These are phyloP conservation scores for Zygosaccharomyces pseudorouxii DNA, from an alignment of 805 yeast genomes.

Conservation along the genomic window DNA sequence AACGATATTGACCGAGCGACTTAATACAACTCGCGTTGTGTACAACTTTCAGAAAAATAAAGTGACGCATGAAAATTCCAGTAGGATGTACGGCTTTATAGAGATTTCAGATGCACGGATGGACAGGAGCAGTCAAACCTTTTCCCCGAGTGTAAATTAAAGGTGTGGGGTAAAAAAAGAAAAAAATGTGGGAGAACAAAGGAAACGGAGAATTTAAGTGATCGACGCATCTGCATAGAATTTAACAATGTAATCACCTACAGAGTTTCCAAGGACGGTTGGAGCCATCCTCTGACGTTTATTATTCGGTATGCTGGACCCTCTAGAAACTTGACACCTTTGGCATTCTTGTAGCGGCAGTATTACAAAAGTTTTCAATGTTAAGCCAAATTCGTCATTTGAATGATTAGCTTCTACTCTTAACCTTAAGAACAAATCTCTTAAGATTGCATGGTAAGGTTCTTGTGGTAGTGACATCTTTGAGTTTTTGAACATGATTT, in stretches of 20 bases:
- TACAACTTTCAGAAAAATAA: no score
- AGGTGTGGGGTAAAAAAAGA: not conserved
- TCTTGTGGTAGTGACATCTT: conserved; percentile 15
- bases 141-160: no score
- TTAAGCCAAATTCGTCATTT: not conserved
- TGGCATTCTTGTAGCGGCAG: conserved; percentile 16
- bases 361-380: conserved; percentile 11
- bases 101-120: no score
- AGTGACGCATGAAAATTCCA: no score
- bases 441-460: conserved; percentile 22
- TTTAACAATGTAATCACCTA: conserved; percentile 25
- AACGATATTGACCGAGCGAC: no score
- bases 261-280: conserved; percentile 18
- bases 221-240: conserved; percentile 23
- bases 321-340: not conserved
- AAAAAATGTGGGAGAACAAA: not conserved
- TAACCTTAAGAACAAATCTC: conserved; percentile 21
- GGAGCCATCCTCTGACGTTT: conserved; percentile 11
- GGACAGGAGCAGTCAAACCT: no score
- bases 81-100: no score
- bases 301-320: not conserved
- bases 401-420: conserved; percentile 20
- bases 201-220: not conserved
- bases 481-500: conserved; percentile 29
- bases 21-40: no score